These are phyloP conservation scores for Spathaspora boniae DNA, from an alignment of 805 yeast genomes.

Conservation along the genomic window DNA sequence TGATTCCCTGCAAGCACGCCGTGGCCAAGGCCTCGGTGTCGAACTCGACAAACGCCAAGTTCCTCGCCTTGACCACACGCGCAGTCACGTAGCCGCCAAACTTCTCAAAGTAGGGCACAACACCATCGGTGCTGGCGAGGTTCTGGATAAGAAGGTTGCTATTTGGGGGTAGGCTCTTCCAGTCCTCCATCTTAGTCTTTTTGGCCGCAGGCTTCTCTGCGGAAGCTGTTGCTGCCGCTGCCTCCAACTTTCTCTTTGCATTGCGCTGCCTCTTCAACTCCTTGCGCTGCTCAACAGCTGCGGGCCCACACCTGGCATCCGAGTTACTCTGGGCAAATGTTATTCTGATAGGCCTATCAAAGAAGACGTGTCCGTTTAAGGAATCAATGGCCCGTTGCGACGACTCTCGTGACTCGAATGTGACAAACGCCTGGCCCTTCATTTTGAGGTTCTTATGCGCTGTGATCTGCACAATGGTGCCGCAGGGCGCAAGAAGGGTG, in stretches of 20 bases:
- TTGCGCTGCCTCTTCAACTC: conserved; percentile 15
- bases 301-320: conserved; percentile 30
- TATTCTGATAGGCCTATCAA: conserved; percentile 48
- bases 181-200: conserved; percentile 16
- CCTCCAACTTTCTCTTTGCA: conserved; percentile 9
- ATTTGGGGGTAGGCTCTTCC: conserved; percentile 58
- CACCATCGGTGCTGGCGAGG: conserved; percentile 37
- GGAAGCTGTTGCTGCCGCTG: conserved; percentile 7
- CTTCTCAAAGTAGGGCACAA: conserved; percentile 42
- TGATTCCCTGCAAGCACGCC: conserved; percentile 17
- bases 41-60: conserved; percentile 81
- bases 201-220: conserved; percentile 13
- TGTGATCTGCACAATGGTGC: conserved; percentile 47
- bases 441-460: conserved; percentile 60
- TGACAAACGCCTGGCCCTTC: conserved; percentile 82
- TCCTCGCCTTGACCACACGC: conserved; percentile 62
- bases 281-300: conserved; percentile 18
- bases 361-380: conserved; percentile 39
- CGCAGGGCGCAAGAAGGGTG: conserved; percentile 42
- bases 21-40: conserved; percentile 52
- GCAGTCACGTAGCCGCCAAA: conserved; percentile 63
- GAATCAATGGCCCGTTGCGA: conserved; percentile 47
- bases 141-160: conserved; percentile 65
- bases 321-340: conserved; percentile 42
- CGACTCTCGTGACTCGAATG: conserved; percentile 40